Percentiles rank a stretch among this genome's conserved stretches.
phyloP scores from a whole-genome alignment of 352 stramenopile species.

The Globisporangium polare region DNA sequence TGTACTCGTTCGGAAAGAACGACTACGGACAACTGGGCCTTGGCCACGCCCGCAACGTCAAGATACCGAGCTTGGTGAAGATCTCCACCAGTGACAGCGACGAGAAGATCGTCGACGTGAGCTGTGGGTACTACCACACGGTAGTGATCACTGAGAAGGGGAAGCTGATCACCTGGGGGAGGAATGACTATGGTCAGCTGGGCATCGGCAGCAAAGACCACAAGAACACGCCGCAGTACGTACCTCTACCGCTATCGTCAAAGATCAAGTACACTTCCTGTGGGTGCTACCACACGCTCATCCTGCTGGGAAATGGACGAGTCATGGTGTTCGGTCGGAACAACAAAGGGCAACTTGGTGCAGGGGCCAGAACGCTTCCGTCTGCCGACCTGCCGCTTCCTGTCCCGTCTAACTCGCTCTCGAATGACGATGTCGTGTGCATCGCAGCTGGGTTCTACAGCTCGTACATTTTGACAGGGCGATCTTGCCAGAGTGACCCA shows the following conservation, averaged over 20 bases:
- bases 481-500: constrained; percentile 39
- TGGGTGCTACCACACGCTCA: constrained; percentile 81
- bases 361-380: constrained; percentile 66
- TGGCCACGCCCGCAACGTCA: constrained; percentile 71
- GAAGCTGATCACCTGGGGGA: constrained; percentile 81
- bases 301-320: constrained; percentile 69
- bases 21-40: constrained; percentile 86
- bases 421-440: constrained; percentile 78
- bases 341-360: constrained; percentile 84
- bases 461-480: constrained; percentile 83
- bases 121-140: constrained; percentile 86
- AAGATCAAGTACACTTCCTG: constrained; percentile 77
- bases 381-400: constrained; percentile 79
- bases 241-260: constrained; percentile 73
- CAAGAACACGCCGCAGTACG: constrained; percentile 75
- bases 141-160: constrained; percentile 75
- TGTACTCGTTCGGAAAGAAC: constrained; percentile 86
- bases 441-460: constrained; percentile 86
- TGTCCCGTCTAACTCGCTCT: constrained; percentile 66
- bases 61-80: constrained; percentile 68
- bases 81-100: constrained; percentile 59
- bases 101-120: constrained; percentile 74
- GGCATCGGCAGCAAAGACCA: constrained; percentile 88
- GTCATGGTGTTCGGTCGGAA: constrained; percentile 88
- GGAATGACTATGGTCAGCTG: constrained; percentile 86